phyloP scores from a whole-genome alignment of 257 asterid genomes.

The Ehretia macrophylla region DNA sequence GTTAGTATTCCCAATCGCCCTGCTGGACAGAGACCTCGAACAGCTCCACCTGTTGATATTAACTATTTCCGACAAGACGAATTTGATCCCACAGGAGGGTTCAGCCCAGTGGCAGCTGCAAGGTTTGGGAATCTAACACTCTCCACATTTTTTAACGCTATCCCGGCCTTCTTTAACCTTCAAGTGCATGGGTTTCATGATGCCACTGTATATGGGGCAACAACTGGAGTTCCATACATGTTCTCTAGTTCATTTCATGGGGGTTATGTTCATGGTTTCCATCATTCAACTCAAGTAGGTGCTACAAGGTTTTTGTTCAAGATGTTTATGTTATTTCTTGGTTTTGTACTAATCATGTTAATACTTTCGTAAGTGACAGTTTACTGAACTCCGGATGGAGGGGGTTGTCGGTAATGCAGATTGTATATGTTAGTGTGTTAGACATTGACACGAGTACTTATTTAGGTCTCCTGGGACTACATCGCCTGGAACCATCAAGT shows the following conservation, averaged over 20 bases:
- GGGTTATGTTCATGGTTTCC: constrained; percentile 67
- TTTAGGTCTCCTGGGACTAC: no score
- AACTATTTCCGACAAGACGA: constrained; percentile 48
- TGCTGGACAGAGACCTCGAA: constrained; percentile 60
- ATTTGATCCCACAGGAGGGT: constrained; percentile 38
- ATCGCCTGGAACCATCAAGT: not conserved
- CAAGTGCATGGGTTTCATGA: constrained; percentile 67
- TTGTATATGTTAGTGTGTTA: constrained; percentile 1
- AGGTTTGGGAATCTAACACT: constrained; percentile 58
- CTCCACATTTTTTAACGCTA: constrained; percentile 52
- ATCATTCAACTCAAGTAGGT: constrained; percentile 40
- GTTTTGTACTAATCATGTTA: constrained; percentile 40
- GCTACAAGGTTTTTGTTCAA: constrained; percentile 53
- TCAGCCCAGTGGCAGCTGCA: constrained; percentile 56
- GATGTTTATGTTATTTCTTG: constrained; percentile 43
- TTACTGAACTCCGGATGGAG: constrained; percentile 13
- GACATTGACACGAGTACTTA: not conserved
- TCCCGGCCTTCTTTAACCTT: constrained; percentile 62
- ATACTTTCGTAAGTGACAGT: constrained; percentile 27
- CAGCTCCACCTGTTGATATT: constrained; percentile 51
- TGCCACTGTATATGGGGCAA: constrained; percentile 77
- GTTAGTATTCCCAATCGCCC: constrained; percentile 63
- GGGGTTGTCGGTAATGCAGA: not conserved
- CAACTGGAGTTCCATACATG: constrained; percentile 64
- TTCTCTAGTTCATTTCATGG: constrained; percentile 72